Conservation (phyloP, 140 eudicot genomes). For the Stevia rebaudiana region DNA sequence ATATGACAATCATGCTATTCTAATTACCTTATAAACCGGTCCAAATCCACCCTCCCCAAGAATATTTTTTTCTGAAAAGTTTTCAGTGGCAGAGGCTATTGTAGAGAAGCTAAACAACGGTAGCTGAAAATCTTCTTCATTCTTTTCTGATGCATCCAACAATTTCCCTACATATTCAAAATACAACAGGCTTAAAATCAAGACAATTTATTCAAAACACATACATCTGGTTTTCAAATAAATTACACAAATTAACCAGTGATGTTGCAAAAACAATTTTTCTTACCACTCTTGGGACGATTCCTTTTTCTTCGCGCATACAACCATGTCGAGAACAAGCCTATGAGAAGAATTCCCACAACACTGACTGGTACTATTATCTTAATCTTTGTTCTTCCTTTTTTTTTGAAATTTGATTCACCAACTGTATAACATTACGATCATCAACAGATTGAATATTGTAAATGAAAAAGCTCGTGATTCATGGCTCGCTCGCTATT, state of each 20-base stretch:
- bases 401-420: neutral
- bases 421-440: neutral
- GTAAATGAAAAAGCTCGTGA: too few relatives aligned
- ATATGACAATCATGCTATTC: neutral
- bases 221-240: neutral
- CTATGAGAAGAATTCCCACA: conserved; percentile 8
- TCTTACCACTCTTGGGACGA: neutral
- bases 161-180: neutral
- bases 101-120: conserved; percentile 27
- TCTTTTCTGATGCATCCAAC: neutral
- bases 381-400: neutral
- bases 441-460: too few relatives aligned
- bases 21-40: conserved; percentile 24
- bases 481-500: too few relatives aligned
- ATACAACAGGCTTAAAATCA: too few relatives aligned
- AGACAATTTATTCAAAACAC: neutral
- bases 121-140: conserved; percentile 15
- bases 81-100: conserved; percentile 21
- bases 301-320: conserved; percentile 13
- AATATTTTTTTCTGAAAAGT: conserved; percentile 18
- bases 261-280: neutral
- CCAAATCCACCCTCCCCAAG: conserved; percentile 38
- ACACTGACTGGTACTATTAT: neutral
- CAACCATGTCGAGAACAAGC: conserved; percentile 11
- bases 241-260: neutral